Conservation (phyloP, 2,329 filamentous ascomycete species). For the Colletotrichum spinosum region DNA sequence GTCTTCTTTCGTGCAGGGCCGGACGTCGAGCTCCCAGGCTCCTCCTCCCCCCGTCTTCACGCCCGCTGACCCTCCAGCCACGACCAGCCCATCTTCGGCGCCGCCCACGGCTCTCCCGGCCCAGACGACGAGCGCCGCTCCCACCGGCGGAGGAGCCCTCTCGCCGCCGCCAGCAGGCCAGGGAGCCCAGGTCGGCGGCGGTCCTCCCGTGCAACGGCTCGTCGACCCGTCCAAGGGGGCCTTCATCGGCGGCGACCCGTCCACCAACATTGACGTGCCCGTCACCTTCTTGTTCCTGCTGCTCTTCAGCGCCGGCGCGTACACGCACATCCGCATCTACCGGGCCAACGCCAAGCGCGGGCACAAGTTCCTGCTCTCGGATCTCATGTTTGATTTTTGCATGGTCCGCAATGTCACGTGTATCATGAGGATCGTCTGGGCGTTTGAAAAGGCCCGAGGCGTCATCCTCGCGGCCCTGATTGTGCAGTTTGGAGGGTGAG, state of each 20-base stretch:
- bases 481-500: slow-evolving; percentile 50
- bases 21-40: too few relatives aligned
- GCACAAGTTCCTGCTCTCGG: slow-evolving; percentile 54
- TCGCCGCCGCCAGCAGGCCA: slow-evolving; percentile 10
- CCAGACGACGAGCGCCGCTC: slow-evolving; percentile 6
- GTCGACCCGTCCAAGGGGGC: slow-evolving; percentile 25
- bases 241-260: slow-evolving; percentile 31
- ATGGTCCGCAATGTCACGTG: slow-evolving; percentile 50
- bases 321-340: slow-evolving; percentile 43
- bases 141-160: background rate
- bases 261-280: slow-evolving; percentile 39
- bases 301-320: slow-evolving; percentile 41
- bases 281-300: slow-evolving; percentile 42
- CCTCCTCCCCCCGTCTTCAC: slow-evolving; percentile 4
- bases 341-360: slow-evolving; percentile 45
- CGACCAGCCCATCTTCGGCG: background rate
- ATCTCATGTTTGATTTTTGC: slow-evolving; percentile 52
- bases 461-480: slow-evolving; percentile 50
- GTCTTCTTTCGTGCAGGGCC: too few relatives aligned
- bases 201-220: slow-evolving; percentile 10
- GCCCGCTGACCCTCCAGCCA: background rate
- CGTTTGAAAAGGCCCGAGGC: slow-evolving; percentile 41
- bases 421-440: slow-evolving; percentile 51
- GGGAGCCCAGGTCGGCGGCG: slow-evolving; percentile 1
- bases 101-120: slow-evolving; percentile 20